These are phyloP conservation scores for Lepiota subincarnata DNA, from an alignment of 768 basidiomycete species.

Conservation along the genomic window DNA sequence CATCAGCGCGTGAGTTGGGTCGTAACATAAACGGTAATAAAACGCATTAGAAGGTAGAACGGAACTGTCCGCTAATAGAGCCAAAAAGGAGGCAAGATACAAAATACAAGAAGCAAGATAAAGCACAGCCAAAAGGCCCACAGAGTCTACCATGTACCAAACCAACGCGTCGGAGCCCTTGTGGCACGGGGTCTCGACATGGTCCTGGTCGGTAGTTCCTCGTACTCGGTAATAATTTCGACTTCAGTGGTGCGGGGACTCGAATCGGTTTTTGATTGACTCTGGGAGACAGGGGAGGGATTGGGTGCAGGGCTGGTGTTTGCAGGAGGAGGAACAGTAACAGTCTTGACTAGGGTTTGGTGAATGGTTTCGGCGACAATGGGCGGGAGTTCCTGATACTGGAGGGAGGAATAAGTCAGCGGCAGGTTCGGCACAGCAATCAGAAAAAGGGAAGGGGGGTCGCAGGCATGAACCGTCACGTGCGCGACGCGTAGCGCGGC, in stretches of 20 bases:
- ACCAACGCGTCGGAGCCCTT: conserved; percentile 50
- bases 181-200: conserved; percentile 39
- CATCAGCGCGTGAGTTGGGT: background rate
- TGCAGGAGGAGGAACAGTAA: conserved; percentile 71
- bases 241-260: conserved; percentile 75
- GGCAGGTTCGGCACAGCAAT: conserved; percentile 10
- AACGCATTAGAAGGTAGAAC: background rate
- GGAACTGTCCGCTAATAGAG: background rate
- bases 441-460: conserved; percentile 18
- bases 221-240: conserved; percentile 63
- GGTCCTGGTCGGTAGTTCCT: conserved; percentile 26
- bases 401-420: conserved; percentile 30
- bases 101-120: conserved; percentile 20
- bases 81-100: conserved; percentile 10
- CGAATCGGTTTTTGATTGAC: conserved; percentile 51
- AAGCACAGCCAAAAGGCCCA: conserved; percentile 17
- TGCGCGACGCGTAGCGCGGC: conserved; percentile 28
- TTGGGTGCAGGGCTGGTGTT: conserved; percentile 72
- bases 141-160: conserved; percentile 50
- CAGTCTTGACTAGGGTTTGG: conserved; percentile 61
- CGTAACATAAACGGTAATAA: background rate
- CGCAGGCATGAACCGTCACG: conserved; percentile 40
- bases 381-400: conserved; percentile 46
- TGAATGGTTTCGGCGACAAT: conserved; percentile 44
- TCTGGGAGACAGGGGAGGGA: conserved; percentile 64